Percentiles rank a stretch among this genome's conserved stretches.
Evolutionary conservation across 805 yeast genomes (phyloP).

Genomic region (Geotrichum ghanense): DNA sequence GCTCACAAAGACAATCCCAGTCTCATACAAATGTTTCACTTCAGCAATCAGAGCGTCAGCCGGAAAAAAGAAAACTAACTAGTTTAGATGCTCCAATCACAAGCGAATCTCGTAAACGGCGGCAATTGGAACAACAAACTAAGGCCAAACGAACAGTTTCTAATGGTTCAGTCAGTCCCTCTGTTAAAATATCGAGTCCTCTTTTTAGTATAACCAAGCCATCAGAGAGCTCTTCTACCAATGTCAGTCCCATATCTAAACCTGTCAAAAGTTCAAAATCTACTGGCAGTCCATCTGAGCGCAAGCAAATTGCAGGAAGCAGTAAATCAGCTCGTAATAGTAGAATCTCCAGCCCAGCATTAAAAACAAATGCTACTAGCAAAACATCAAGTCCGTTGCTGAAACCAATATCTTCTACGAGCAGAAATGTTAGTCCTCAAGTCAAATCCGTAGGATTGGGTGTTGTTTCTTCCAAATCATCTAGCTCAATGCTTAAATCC

Average conservation of each 20-base stretch:
- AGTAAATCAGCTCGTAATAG: too few relatives aligned
- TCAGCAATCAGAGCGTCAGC: not conserved
- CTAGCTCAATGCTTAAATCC: too few relatives aligned
- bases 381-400: not conserved
- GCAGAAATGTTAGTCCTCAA: not conserved
- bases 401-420: not conserved
- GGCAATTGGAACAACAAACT: not conserved
- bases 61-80: not conserved
- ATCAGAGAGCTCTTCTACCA: not conserved
- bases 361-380: not conserved
- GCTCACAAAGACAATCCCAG: not conserved
- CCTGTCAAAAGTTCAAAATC: not conserved
- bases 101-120: not conserved
- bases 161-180: not conserved
- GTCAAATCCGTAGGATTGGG: too few relatives aligned
- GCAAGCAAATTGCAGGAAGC: too few relatives aligned
- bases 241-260: not conserved
- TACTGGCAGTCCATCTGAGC: not conserved
- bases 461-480: too few relatives aligned
- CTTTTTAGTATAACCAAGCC: not conserved
- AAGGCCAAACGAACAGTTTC: conserved; percentile 16
- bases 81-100: not conserved
- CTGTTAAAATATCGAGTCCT: not conserved
- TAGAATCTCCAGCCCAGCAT: not conserved
- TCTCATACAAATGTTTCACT: not conserved